Evolutionary conservation across 768 basidiomycete genomes (phyloP), one percentile per base, ranked within the genome.

Genomic region (Rubroboletus pulcherrimus): DNA sequence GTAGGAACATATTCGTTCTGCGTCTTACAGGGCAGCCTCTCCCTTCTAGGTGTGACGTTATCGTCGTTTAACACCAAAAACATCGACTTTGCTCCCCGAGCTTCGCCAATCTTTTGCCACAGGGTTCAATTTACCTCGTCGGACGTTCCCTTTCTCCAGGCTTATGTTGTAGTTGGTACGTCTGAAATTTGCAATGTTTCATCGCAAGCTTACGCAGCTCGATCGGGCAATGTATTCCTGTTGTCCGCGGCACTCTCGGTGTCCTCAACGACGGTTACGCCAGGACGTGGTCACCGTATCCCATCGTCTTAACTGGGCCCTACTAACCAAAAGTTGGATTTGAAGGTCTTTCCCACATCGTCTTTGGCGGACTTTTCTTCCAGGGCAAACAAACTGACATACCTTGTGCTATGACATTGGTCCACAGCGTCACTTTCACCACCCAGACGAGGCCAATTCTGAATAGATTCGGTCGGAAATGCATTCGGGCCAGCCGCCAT

Each of bases 1-100:
- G 73, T 89, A 8, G 94, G 94, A 5, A 74, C 77, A 0, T 90
- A 83, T 68, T 66, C 63, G 4, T 56, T 96, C 15, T 76, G 77
- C 0, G 78, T 93, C 26, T 65, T 94, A 5, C 81, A 76, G 48
- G 89, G 90, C 1, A 71, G 78, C 15, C 57, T 94, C 49, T 71
- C 75, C 3, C 46, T 93, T 1, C 75, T 77, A n/a, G 89, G 89
- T 3, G 76, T 81, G 11, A 73, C 70, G 1, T 64, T 89, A 8
- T 46, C 55, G 1, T 62, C 82, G 7, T 81, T 81, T 1, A 43
- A 61, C 2, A 64, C 52, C 3, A 54, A 62, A 7, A 76, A 91
- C 60, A 72, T 70, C 12, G 74, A 95, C 29, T 95, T 84, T 64
- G 88, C 91, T 0, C 91, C 93, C 0, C 78, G 82, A 4, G 89